Evolutionary conservation across 2,329 filamentous ascomycete species (phyloP).

Genomic region (Phaeosphaeriaceae sp.): DNA sequence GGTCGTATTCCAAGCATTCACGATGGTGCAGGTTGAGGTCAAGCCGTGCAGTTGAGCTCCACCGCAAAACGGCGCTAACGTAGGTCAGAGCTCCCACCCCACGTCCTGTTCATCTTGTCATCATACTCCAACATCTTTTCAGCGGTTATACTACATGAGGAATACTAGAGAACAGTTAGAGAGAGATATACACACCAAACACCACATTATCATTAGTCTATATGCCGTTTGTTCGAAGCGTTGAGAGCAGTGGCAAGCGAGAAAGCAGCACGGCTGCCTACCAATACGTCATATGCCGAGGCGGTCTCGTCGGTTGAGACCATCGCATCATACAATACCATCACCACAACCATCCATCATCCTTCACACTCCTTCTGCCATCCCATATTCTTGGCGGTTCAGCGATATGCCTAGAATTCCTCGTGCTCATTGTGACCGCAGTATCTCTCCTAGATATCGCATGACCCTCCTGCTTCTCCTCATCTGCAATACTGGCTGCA

Average conservation of each 20-base stretch:
- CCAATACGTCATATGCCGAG: not conserved
- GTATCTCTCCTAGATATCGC: slow-evolving; percentile 15
- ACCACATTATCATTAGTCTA: too few species aligned
- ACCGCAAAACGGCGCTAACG: slow-evolving; percentile 16
- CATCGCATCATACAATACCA: not conserved
- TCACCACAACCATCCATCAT: not conserved
- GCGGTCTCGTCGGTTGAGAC: too few species aligned
- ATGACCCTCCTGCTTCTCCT: slow-evolving; percentile 10
- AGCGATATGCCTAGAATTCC: not conserved
- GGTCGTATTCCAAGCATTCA: slow-evolving; percentile 65
- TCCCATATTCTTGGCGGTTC: not conserved
- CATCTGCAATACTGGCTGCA: slow-evolving; percentile 5
- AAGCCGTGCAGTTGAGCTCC: slow-evolving; percentile 19
- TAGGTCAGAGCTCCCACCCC: slow-evolving; percentile 12
- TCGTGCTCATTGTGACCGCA: not conserved
- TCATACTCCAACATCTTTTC: not conserved
- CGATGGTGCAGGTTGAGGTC: slow-evolving; percentile 29
- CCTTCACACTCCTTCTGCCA: not conserved
- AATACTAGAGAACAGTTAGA: too few species aligned
- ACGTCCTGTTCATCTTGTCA: slow-evolving; percentile 11
- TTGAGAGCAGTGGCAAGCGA: too few species aligned
- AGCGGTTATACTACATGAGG: too few species aligned
- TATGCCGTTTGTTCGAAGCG: not conserved
- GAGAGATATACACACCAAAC: too few species aligned
- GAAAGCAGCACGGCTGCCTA: not conserved